A percentile compares a stretch with the other conserved stretches of the same genome.
Evolutionary conservation across 192 early-diverging fungal species (phyloP).

Genomic region (Rhizophagus sp.): DNA sequence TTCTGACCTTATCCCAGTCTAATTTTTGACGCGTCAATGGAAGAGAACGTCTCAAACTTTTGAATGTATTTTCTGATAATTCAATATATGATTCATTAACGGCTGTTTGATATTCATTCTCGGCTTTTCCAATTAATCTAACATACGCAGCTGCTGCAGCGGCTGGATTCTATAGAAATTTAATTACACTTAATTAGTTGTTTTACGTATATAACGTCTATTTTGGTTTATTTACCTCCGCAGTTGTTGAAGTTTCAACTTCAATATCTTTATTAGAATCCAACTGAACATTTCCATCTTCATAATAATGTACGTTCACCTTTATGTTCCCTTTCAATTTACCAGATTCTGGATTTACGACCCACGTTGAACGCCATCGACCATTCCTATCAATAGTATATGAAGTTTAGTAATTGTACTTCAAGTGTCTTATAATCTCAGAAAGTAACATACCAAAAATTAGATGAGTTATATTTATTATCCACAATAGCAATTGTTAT

Average conservation of each 20-base stretch:
- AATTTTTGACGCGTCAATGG: conserved; percentile 92
- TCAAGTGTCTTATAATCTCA: background rate
- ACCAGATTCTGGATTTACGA: conserved; percentile 53
- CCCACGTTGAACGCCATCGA: conserved; percentile 88
- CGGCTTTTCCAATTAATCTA: conserved; percentile 67
- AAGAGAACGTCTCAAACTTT: conserved; percentile 82
- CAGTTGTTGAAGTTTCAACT: conserved; percentile 25
- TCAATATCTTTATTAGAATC: conserved; percentile 74
- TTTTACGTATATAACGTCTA: background rate
- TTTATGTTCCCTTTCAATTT: conserved; percentile 71
- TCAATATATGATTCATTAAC: conserved; percentile 83
- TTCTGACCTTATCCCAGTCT: conserved; percentile 81
- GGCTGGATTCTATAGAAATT: conserved; percentile 30
- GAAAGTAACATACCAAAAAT: conserved; percentile 75
- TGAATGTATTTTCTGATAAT: conserved; percentile 87
- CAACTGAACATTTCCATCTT: conserved; percentile 98
- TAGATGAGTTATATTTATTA: conserved; percentile 91
- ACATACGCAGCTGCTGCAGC: conserved; percentile 54
- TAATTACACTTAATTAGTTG: background rate
- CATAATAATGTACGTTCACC: conserved; percentile 96
- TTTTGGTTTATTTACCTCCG: conserved; percentile 6
- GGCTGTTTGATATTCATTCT: conserved; percentile 80
- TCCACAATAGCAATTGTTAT: conserved; percentile 72
- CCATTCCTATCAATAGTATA: conserved; percentile 72
- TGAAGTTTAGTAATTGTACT: background rate